These are phyloP conservation scores for Saturnispora halmiae DNA, from an alignment of 805 yeast genomes.

Conservation along the genomic window DNA sequence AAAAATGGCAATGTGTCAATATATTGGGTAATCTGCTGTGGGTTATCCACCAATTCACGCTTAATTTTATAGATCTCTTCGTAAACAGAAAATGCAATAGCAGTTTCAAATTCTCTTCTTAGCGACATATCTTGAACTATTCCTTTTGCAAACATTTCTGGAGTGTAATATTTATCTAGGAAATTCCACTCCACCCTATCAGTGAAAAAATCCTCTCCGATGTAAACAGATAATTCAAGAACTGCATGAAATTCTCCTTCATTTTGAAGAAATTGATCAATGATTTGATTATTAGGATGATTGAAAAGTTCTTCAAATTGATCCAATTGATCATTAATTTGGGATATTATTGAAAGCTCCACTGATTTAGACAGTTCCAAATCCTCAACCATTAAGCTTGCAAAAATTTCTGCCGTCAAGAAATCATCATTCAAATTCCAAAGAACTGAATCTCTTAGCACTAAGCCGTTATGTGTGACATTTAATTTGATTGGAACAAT, in stretches of 20 bases:
- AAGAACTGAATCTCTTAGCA: constrained; percentile 56
- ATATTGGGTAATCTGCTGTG: constrained; percentile 28
- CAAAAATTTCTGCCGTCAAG: constrained; percentile 65
- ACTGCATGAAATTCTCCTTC: constrained; percentile 61
- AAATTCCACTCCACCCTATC: constrained; percentile 96
- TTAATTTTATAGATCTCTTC: constrained; percentile 70
- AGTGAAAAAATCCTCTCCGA: constrained; percentile 76
- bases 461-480: constrained; percentile 47
- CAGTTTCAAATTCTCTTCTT: constrained; percentile 77
- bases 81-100: constrained; percentile 79
- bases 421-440: constrained; percentile 64
- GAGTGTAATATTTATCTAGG: constrained; percentile 44
- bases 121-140: constrained; percentile 83
- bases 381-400: constrained; percentile 70
- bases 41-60: constrained; percentile 65
- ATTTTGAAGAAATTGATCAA: constrained; percentile 37
- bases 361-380: constrained; percentile 65
- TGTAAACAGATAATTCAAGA: constrained; percentile 69
- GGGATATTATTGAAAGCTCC: constrained; percentile 53
- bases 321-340: constrained; percentile 73
- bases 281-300: constrained; percentile 33
- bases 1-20: constrained; percentile 29
- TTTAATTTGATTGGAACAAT: constrained; percentile 61
- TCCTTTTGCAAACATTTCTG: constrained; percentile 73
- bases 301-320: constrained; percentile 58